phyloP scores from a whole-genome alignment of 2,329 filamentous ascomycete genomes.

The Neospermospora avenae region DNA sequence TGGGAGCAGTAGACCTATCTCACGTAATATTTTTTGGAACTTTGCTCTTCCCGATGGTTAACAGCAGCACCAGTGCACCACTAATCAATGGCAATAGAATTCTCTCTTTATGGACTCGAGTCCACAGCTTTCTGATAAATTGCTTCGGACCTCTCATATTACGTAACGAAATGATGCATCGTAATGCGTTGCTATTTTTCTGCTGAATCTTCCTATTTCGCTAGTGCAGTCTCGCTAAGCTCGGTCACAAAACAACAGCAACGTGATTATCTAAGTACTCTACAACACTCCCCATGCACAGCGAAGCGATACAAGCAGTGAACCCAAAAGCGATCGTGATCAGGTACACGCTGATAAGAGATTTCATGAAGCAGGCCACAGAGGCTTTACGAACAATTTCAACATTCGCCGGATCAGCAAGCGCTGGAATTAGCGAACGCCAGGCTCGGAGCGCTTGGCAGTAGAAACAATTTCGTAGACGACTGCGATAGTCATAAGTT shows the following conservation, averaged over 20 bases:
- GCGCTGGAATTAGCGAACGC: slow-evolving; percentile 22
- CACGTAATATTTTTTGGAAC: too few relatives aligned
- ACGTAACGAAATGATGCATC: too few relatives aligned
- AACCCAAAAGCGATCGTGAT: slow-evolving; percentile 50
- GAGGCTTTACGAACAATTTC: slow-evolving; percentile 42
- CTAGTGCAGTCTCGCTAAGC: not conserved
- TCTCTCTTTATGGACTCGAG: too few relatives aligned
- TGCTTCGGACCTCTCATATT: too few relatives aligned
- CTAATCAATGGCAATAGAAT: too few relatives aligned
- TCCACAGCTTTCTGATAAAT: too few relatives aligned
- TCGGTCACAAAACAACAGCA: slow-evolving; percentile 43
- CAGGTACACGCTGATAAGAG: slow-evolving; percentile 43
- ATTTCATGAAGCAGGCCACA: slow-evolving; percentile 37
- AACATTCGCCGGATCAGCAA: slow-evolving; percentile 45
- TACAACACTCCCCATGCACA: slow-evolving; percentile 48
- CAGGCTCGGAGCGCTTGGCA: slow-evolving; percentile 38
- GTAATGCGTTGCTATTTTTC: too few relatives aligned
- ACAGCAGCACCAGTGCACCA: too few relatives aligned
- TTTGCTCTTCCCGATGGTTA: too few relatives aligned
- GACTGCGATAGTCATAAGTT: too few relatives aligned
- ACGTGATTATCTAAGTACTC: slow-evolving; percentile 47
- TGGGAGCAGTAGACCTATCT: too few relatives aligned
- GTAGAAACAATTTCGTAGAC: too few relatives aligned
- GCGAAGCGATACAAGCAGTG: slow-evolving; percentile 45
- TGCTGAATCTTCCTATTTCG: not conserved